Percentiles rank a stretch among this genome's conserved stretches.
Evolutionary conservation across 805 yeast genomes (phyloP).

Genomic region (Candida quercuum): DNA sequence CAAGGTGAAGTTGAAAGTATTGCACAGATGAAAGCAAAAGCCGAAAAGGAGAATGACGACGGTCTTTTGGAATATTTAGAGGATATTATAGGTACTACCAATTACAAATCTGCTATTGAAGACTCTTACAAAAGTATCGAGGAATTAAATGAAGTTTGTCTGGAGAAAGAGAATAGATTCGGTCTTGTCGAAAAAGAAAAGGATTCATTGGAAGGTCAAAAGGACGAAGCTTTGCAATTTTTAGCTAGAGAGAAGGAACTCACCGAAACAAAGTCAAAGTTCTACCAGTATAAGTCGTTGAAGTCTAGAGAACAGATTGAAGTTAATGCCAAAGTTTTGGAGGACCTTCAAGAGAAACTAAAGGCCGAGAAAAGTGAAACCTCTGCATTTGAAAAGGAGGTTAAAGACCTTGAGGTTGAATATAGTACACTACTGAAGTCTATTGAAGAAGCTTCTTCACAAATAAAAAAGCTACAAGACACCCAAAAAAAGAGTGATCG

Average conservation of each 20-base stretch:
- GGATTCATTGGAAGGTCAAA: slow-evolving; percentile 52
- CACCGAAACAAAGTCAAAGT: slow-evolving; percentile 44
- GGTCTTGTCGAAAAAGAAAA: slow-evolving; percentile 77
- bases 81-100: slow-evolving; percentile 93
- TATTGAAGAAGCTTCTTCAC: slow-evolving; percentile 19
- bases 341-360: slow-evolving; percentile 36
- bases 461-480: slow-evolving; percentile 28
- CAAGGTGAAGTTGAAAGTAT: slow-evolving; percentile 99
- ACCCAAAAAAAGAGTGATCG: slow-evolving; percentile 43
- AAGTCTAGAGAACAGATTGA: slow-evolving; percentile 36
- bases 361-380: slow-evolving; percentile 38
- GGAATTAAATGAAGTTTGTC: slow-evolving; percentile 70
- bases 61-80: slow-evolving; percentile 92
- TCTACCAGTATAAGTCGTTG: slow-evolving; percentile 46
- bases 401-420: slow-evolving; percentile 26
- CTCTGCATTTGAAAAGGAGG: slow-evolving; percentile 33
- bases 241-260: slow-evolving; percentile 60
- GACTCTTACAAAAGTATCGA: slow-evolving; percentile 56
- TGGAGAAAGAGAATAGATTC: slow-evolving; percentile 76
- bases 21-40: slow-evolving; percentile 98
- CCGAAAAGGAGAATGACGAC: slow-evolving; percentile 87
- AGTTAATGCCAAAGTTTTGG: slow-evolving; percentile 31
- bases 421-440: slow-evolving; percentile 20
- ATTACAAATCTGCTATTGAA: slow-evolving; percentile 75
- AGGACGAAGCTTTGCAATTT: slow-evolving; percentile 64